phyloP scores from a whole-genome alignment of 2,329 filamentous ascomycete species.

The Rosellinia necatrix region DNA sequence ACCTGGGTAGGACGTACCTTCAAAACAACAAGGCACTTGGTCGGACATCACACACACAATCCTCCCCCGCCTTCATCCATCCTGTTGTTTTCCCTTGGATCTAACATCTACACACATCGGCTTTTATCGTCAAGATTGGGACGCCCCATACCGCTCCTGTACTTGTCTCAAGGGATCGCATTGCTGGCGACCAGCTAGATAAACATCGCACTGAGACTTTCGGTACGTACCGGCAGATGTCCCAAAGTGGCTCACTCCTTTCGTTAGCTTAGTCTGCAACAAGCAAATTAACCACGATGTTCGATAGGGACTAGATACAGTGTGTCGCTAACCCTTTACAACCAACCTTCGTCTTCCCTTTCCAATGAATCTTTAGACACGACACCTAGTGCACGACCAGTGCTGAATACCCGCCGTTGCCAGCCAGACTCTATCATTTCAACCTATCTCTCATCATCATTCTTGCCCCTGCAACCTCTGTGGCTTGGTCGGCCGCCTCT shows the following conservation, averaged over 20 bases:
- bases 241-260: slow-evolving; percentile 18
- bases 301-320: not conserved
- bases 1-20: no score
- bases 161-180: not conserved
- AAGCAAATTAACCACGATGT: slow-evolving; percentile 13
- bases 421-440: slow-evolving; percentile 17
- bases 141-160: not conserved
- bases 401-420: slow-evolving; percentile 19
- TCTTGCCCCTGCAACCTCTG: not conserved
- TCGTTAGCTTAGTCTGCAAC: slow-evolving; percentile 15
- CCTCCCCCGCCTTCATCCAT: not conserved
- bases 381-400: slow-evolving; percentile 7
- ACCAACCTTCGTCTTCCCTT: not conserved
- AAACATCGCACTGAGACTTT: not conserved
- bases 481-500: not conserved
- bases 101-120: slow-evolving; percentile 3
- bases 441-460: slow-evolving; percentile 4
- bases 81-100: not conserved
- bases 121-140: not conserved
- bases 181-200: not conserved
- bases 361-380: slow-evolving; percentile 26
- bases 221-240: slow-evolving; percentile 25
- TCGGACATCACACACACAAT: not conserved
- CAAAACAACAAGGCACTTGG: no score
- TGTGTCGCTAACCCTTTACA: slow-evolving; percentile 2